These are phyloP conservation scores for Diddensiella caesifluorescens DNA, from an alignment of 805 yeast species.

Conservation along the genomic window DNA sequence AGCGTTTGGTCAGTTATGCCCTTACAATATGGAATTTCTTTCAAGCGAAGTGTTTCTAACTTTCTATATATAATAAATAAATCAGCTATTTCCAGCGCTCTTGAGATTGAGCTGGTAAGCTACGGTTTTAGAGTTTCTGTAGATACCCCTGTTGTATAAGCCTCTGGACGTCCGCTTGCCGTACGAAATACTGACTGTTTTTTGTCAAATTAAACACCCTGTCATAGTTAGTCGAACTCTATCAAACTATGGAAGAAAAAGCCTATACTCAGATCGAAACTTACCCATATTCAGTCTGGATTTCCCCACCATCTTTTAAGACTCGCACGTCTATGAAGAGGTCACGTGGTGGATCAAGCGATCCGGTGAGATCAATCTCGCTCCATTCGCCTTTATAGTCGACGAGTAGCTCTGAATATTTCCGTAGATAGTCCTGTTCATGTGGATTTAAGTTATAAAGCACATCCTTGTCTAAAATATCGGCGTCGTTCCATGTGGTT, in stretches of 20 bases:
- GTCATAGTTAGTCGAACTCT: background rate
- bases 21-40: background rate
- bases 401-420: conserved; percentile 64
- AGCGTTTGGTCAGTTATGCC: background rate
- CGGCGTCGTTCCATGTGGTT: conserved; percentile 57
- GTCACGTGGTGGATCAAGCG: conserved; percentile 84
- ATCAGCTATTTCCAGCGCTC: background rate
- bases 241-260: conserved; percentile 1
- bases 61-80: too few species aligned
- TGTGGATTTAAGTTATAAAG: conserved; percentile 56
- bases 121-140: conserved; percentile 52
- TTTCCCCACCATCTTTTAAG: conserved; percentile 90
- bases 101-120: background rate
- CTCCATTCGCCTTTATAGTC: conserved; percentile 74
- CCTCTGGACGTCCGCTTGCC: conserved; percentile 91
- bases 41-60: too few species aligned
- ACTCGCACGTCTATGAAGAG: conserved; percentile 93
- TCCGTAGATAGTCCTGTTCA: conserved; percentile 73
- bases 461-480: conserved; percentile 27
- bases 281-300: conserved; percentile 89
- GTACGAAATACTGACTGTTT: conserved; percentile 88
- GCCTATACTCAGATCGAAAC: too few species aligned
- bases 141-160: conserved; percentile 90
- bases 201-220: conserved; percentile 82
- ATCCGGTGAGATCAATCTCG: conserved; percentile 82